Evolutionary conservation across 2,329 filamentous ascomycete species (phyloP), one percentile per base, ranked within the genome.

Genomic region (Beauveria caledonica): DNA sequence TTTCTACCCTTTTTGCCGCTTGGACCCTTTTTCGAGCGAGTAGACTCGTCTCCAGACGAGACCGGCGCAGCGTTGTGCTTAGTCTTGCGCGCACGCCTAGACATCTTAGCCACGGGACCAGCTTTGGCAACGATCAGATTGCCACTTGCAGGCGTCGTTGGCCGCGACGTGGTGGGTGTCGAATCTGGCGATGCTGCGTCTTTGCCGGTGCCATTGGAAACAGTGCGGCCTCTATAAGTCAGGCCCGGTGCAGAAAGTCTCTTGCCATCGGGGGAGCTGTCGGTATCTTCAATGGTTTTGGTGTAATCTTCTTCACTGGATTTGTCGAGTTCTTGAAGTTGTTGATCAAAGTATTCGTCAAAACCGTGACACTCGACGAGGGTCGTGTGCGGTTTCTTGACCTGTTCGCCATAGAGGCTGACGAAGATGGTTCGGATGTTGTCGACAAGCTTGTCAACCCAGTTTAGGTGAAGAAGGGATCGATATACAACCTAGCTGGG

Each of bases 391-490:
- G 89, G 84, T 67, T 89, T 89, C 72, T 86, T 92, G 60, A 99
- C 78, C 73, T 96, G 89, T 62, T 94, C 88, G 66, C 87, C 89
- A 72, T 97, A 99, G 29, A 97, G 81, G 65, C 92, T 89, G 66
- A 94, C 82, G 70, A 97, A 99, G 39, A 99, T 86, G 10, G 89
- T 92, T 72, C 88, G 90, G 68, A 97, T 91, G 69, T 97, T 96
- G 70, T 97, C 93, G 66, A 99, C 86, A 52, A 99, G 86, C 73
- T 94, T 92, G 74, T 99, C 94, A 65, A 97, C 90, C 94, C 95
- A 99, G 13, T 90, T 92, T 9, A 99, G 84, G 73, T 97, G 92
- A 33, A 99, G 83, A 36, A 99, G 85, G 44, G 92, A 97, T 71
- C 96, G 90, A 74, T 99, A 99, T 65, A 99, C 94, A 65, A 93